These are phyloP conservation scores for Cercis canadensis DNA, from an alignment of 306 rosid genomes.

Conservation along the genomic window DNA sequence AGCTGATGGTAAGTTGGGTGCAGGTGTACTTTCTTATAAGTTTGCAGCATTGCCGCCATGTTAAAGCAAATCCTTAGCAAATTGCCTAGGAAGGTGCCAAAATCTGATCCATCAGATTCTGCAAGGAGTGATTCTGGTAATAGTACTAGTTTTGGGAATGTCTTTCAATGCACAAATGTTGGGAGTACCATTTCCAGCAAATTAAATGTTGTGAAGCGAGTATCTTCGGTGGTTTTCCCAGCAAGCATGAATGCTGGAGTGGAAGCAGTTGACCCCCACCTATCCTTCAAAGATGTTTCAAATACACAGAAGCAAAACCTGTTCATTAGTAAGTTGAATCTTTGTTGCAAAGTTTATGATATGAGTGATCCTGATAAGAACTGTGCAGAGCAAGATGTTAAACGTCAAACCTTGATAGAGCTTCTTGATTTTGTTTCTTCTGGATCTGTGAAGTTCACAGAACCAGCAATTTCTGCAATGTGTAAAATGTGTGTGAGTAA, in stretches of 20 bases:
- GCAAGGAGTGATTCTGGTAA: constrained; percentile 69
- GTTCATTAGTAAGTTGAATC: constrained; percentile 84
- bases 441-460: constrained; percentile 87
- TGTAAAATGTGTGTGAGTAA: constrained; percentile 91
- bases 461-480: constrained; percentile 78
- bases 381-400: constrained; percentile 68
- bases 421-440: constrained; percentile 91
- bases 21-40: constrained; percentile 41
- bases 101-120: constrained; percentile 72
- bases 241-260: constrained; percentile 78
- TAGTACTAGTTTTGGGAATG: constrained; percentile 70
- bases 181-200: constrained; percentile 94
- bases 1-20: constrained; percentile 40
- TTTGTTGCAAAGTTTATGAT: constrained; percentile 80
- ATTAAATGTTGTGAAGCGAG: constrained; percentile 92
- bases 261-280: constrained; percentile 84
- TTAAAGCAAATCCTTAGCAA: constrained; percentile 91
- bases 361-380: constrained; percentile 68
- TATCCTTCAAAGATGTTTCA: constrained; percentile 93
- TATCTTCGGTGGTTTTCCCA: constrained; percentile 96
- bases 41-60: constrained; percentile 62
- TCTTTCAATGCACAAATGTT: constrained; percentile 93
- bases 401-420: constrained; percentile 80
- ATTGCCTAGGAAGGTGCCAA: constrained; percentile 81
- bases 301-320: constrained; percentile 87